Percentiles rank a stretch among this genome's conserved stretches.
Evolutionary conservation across 2,329 filamentous ascomycete species (phyloP).

Genomic region (Cladophialophora immunda): DNA sequence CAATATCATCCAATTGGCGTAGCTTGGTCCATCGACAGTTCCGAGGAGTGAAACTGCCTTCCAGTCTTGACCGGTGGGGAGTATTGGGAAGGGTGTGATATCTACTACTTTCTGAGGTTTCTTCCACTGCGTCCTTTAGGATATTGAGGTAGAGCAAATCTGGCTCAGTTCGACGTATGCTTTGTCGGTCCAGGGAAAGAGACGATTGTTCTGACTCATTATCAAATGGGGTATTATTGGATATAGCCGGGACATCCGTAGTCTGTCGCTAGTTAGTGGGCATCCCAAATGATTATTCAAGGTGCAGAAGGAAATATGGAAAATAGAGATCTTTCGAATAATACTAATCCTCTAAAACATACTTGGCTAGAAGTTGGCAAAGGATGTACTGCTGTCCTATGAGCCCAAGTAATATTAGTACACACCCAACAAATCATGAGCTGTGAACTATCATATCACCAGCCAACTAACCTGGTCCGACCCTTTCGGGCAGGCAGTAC

Average conservation of each 20-base stretch:
- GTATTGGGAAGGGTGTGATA: slow-evolving; percentile 37
- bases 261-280: slow-evolving; percentile 34
- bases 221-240: slow-evolving; percentile 31
- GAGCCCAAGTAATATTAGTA: slow-evolving; percentile 36
- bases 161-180: slow-evolving; percentile 38
- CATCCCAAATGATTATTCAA: slow-evolving; percentile 11
- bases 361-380: slow-evolving; percentile 24
- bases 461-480: slow-evolving; percentile 40
- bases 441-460: slow-evolving; percentile 25
- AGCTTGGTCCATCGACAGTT: slow-evolving; percentile 39
- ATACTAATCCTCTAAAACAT: slow-evolving; percentile 26
- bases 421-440: slow-evolving; percentile 13
- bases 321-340: slow-evolving; percentile 32
- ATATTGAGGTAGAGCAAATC: slow-evolving; percentile 42
- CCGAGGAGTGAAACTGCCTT: slow-evolving; percentile 38
- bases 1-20: slow-evolving; percentile 39
- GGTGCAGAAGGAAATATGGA: slow-evolving; percentile 10
- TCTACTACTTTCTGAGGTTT: slow-evolving; percentile 39
- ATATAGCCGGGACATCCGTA: slow-evolving; percentile 34
- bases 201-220: slow-evolving; percentile 19
- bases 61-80: slow-evolving; percentile 34
- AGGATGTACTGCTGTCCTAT: slow-evolving; percentile 37
- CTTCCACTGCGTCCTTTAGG: slow-evolving; percentile 40
- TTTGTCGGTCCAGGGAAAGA: slow-evolving; percentile 37
- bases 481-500: slow-evolving; percentile 38